A percentile compares a stretch with the other conserved stretches of the same genome.
These are phyloP conservation scores for Gossypium ekmanianum DNA, from an alignment of 345 rosid species.

Conservation along the genomic window DNA sequence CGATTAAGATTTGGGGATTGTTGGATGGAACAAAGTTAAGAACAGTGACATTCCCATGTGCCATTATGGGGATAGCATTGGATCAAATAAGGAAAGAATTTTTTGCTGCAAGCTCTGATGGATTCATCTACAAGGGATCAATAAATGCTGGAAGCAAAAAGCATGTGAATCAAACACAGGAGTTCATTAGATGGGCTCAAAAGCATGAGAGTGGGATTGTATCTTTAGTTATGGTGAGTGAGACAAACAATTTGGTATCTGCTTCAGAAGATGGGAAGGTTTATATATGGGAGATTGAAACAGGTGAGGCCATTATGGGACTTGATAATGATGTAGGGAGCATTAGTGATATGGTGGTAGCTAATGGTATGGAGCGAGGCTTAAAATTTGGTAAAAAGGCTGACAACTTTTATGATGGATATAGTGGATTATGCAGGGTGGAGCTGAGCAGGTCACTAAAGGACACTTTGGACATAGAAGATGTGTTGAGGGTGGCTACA, in stretches of 20 bases:
- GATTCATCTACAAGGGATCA: slow-evolving; percentile 32
- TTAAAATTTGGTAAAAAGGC: not conserved
- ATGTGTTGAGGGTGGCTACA: slow-evolving; percentile 19
- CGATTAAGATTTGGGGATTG: slow-evolving; percentile 36
- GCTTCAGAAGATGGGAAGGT: slow-evolving; percentile 45
- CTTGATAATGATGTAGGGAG: slow-evolving; percentile 22
- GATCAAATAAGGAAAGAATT: slow-evolving; percentile 28
- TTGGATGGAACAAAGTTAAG: slow-evolving; percentile 24
- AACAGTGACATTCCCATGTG: slow-evolving; percentile 33
- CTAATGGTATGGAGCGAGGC: slow-evolving; percentile 3
- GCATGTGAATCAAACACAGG: not conserved
- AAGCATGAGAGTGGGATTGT: slow-evolving; percentile 33
- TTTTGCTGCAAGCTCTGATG: slow-evolving; percentile 42
- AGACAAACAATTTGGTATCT: slow-evolving; percentile 37
- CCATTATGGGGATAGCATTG: slow-evolving; percentile 25
- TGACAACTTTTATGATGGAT: not conserved
- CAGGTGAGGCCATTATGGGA: slow-evolving; percentile 19
- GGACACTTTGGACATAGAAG: slow-evolving; percentile 23
- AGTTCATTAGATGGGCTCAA: slow-evolving; percentile 17
- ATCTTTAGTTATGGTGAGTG: slow-evolving; percentile 24
- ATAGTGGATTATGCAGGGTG: slow-evolving; percentile 15
- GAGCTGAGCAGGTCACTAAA: slow-evolving; percentile 18
- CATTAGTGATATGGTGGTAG: slow-evolving; percentile 34
- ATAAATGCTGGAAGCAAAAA: slow-evolving; percentile 17
- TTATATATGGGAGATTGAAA: slow-evolving; percentile 32